phyloP scores from a whole-genome alignment of 2,329 filamentous ascomycete species.

The Trichoderma semiorbis region DNA sequence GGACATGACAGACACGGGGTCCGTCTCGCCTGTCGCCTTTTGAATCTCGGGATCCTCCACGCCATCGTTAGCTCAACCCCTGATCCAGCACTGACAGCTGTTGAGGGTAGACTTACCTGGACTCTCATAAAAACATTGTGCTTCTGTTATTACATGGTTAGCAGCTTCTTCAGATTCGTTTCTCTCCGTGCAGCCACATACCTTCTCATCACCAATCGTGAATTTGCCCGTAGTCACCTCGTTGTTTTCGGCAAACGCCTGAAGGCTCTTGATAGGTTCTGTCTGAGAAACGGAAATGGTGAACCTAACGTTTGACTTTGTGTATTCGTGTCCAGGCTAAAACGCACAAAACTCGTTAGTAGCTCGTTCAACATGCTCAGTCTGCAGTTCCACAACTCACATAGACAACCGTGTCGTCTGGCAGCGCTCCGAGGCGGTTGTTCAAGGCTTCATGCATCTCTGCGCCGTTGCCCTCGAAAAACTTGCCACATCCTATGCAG shows the following conservation, averaged over 20 bases:
- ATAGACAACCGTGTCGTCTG: constrained; percentile 89
- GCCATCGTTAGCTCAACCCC: constrained; percentile 2
- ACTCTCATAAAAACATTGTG: constrained; percentile 98
- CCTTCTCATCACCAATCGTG: constrained; percentile 97
- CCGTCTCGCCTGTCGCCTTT: constrained; percentile 74
- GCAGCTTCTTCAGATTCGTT: neutral
- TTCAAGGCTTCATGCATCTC: constrained; percentile 96
- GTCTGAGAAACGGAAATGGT: constrained; percentile 70
- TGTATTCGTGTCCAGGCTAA: constrained; percentile 94
- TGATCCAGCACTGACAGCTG: neutral
- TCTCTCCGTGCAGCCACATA: constrained; percentile 34
- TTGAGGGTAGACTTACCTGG: constrained; percentile 50
- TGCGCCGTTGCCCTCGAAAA: constrained; percentile 85
- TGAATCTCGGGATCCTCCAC: constrained; percentile 75
- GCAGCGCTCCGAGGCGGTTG: constrained; percentile 72
- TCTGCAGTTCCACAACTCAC: constrained; percentile 48
- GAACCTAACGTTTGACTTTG: constrained; percentile 94
- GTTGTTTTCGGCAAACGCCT: constrained; percentile 73
- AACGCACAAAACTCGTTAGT: neutral
- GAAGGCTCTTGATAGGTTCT: constrained; percentile 71
- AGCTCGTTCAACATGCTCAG: neutral
- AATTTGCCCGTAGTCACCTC: constrained; percentile 91
- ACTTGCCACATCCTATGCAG: constrained; percentile 74
- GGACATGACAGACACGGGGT: constrained; percentile 80
- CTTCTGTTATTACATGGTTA: constrained; percentile 46